Conservation (phyloP, 164 flowering plant species). For the Tetracentron sinense region DNA sequence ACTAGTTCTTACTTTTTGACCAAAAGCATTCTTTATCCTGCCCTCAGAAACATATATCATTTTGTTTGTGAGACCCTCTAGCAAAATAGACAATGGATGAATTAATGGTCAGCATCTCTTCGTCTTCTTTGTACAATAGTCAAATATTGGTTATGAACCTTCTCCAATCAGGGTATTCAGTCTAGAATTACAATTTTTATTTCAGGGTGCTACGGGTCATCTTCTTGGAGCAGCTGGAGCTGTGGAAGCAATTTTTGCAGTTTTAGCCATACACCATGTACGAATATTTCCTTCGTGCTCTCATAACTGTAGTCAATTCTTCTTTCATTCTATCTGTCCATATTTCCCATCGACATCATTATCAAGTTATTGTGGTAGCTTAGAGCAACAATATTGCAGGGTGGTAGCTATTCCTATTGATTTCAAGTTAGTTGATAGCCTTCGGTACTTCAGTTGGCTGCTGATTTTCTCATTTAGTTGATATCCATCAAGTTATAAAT, state of each 20-base stretch:
- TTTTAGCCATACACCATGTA: conserved; percentile 75
- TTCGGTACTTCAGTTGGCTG: too few relatives aligned
- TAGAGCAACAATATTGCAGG: neutral
- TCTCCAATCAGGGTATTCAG: too few relatives aligned
- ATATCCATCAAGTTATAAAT: too few relatives aligned
- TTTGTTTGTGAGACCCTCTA: too few relatives aligned
- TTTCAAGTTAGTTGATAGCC: neutral
- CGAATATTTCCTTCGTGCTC: conserved; percentile 14
- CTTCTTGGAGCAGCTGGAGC: conserved; percentile 99
- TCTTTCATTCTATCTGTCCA: neutral
- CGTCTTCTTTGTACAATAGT: too few relatives aligned
- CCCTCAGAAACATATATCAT: too few relatives aligned
- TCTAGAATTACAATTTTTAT: neutral
- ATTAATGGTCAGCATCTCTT: too few relatives aligned
- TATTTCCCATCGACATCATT: neutral
- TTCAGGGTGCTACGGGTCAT: conserved; percentile 95
- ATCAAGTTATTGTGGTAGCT: neutral
- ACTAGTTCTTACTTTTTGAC: neutral
- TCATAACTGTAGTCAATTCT: neutral
- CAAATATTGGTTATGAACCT: too few relatives aligned
- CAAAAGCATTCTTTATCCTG: neutral
- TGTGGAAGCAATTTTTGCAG: conserved; percentile 86
- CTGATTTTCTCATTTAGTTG: too few relatives aligned
- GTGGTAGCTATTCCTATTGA: neutral
- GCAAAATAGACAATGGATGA: too few relatives aligned